These are phyloP conservation scores for Zalerion maritima DNA, from an alignment of 495 filamentous ascomycete species.

Conservation along the genomic window DNA sequence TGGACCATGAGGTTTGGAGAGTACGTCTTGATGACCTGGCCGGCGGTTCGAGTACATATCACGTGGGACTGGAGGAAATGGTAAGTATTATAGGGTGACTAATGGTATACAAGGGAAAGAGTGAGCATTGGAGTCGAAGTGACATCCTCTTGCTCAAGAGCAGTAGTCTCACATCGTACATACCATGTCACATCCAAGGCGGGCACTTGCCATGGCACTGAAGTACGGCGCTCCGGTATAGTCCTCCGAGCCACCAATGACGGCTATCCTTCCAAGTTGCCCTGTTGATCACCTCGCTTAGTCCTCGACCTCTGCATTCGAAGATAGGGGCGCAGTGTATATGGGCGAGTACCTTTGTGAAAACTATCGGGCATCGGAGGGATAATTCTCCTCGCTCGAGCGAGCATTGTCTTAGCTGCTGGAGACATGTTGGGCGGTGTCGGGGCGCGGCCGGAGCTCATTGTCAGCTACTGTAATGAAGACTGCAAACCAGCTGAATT, in stretches of 20 bases:
- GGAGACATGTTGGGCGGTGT: conserved; percentile 24
- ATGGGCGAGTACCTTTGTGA: conserved; percentile 97
- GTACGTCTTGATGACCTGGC: conserved; percentile 87
- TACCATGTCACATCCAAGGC: conserved; percentile 77
- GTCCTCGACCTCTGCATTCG: background rate
- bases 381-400: conserved; percentile 76
- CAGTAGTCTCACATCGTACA: too few species aligned
- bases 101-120: too few species aligned
- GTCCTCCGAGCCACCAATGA: conserved; percentile 90
- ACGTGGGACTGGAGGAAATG: conserved; percentile 87
- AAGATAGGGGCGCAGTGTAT: conserved; percentile 2
- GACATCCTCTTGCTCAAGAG: too few species aligned
- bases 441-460: background rate
- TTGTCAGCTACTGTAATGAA: too few species aligned
- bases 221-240: conserved; percentile 98
- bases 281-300: conserved; percentile 32
- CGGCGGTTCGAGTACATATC: conserved; percentile 83
- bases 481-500: too few species aligned
- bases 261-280: conserved; percentile 80
- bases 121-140: too few species aligned
- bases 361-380: conserved; percentile 92
- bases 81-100: too few species aligned
- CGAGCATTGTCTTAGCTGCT: conserved; percentile 48
- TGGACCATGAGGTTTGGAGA: conserved; percentile 99
- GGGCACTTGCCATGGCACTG: conserved; percentile 88